A percentile compares a stretch with the other conserved stretches of the same genome.
Evolutionary conservation across 2,329 filamentous ascomycete species (phyloP).

Genomic region (Phialocephala sp.): DNA sequence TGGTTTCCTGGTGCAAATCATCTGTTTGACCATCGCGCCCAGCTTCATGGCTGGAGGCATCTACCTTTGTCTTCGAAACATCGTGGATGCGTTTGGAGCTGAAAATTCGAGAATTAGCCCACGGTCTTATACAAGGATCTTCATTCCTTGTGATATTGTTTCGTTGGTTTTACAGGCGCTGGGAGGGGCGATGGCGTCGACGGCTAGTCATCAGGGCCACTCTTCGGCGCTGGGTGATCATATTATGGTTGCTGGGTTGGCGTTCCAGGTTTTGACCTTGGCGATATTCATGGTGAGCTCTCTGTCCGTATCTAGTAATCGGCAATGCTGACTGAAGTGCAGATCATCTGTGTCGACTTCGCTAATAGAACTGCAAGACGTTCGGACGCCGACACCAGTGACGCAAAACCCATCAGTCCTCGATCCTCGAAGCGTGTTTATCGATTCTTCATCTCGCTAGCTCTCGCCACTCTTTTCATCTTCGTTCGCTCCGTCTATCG

Average conservation of each 20-base stretch:
- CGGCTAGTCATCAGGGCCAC: constrained; percentile 18
- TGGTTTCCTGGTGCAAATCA: constrained; percentile 61
- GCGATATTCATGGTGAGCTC: constrained; percentile 42
- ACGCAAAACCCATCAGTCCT: no score
- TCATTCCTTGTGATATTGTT: constrained; percentile 66
- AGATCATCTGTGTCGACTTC: no score
- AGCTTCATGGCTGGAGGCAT: constrained; percentile 68
- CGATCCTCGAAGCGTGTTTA: no score
- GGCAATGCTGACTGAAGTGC: constrained; percentile 9
- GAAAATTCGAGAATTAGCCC: constrained; percentile 55
- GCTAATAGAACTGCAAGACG: no score
- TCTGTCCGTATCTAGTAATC: constrained; percentile 25
- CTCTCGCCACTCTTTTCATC: constrained; percentile 58
- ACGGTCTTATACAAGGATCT: constrained; percentile 56
- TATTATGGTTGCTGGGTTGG: constrained; percentile 64
- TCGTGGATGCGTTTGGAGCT: constrained; percentile 53
- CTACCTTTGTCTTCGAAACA: constrained; percentile 63
- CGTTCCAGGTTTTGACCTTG: constrained; percentile 60
- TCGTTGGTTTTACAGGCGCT: constrained; percentile 64
- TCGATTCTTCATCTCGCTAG: constrained; percentile 35
- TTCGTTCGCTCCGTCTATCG: constrained; percentile 63
- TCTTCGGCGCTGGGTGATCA: constrained; percentile 52
- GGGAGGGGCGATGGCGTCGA: constrained; percentile 56
- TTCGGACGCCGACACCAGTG: not conserved
- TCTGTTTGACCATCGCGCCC: constrained; percentile 66